Base-by-base conservation (phyloP, 2,329 filamentous ascomycete species). In the Sphaerulina vaccinii region DNA sequence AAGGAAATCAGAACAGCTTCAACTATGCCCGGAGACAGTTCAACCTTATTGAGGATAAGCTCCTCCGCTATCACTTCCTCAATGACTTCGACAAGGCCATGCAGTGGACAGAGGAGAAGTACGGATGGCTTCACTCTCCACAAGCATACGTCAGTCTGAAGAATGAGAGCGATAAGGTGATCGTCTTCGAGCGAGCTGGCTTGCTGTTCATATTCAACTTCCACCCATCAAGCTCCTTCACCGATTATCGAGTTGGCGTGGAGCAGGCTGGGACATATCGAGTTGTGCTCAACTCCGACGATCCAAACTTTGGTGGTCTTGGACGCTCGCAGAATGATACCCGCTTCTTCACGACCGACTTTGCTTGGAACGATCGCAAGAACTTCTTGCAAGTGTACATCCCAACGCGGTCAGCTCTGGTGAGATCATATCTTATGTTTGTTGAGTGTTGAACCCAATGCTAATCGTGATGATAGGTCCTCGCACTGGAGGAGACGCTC, bases 151-250 rank as follows among this genome's bases (percentile, higher is more conserved):
- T 99, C 65, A 93, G 88, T 56, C 79, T 97, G 62, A 99, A 97
- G 80, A 85, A 99, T 68, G 90, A 97, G 67, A 77, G 73, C 16
- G 93, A 99, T 74, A 99, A 97, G 75, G 85, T 97, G 37, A 83
- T 99, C 59, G 91, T 96, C 3, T 99, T 96, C 69, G 93, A 99
- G 76, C 83, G 93, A 24, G 93, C 84, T 1, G 91, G 91, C 0
- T 75, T 96, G 52, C 77, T 99, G 9, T 99, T 91, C 78, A 80
- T 96, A 63, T 97, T 99, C 80, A 99, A 99, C 74, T 96, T 97
- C 79, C 85, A 97, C 68, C 84, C 88, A 0, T 82, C 81, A 22
- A 75, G 86, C 61, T 96, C 90, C 71, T 99, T 87, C 73, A 85
- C 86, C 9, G 93, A 97, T 72, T 99, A 96, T 70, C 84, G 92